A percentile compares a stretch with the other conserved stretches of the same genome.
phyloP scores from a whole-genome alignment of 257 asterid species.

The Nicotiana obtusifolia region DNA sequence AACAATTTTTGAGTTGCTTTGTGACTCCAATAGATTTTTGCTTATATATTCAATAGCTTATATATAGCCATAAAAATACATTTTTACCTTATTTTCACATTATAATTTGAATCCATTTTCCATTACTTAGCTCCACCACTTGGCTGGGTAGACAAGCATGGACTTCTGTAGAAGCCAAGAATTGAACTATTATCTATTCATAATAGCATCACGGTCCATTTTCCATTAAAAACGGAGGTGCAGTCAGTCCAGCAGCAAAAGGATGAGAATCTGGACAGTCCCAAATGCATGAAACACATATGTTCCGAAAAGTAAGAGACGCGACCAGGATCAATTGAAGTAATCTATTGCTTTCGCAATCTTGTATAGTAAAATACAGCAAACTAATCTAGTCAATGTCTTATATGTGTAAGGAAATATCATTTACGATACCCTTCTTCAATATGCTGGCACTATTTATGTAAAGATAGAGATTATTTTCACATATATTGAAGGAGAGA shows the following conservation, averaged over 20 bases:
- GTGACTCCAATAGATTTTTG: too few relatives aligned
- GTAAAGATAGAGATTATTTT: too few relatives aligned
- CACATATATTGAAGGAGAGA: too few relatives aligned
- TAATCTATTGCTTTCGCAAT: not conserved
- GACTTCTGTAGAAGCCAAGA: not conserved
- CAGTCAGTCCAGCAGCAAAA: not conserved
- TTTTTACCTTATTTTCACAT: too few relatives aligned
- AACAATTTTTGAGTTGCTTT: too few relatives aligned
- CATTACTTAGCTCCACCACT: too few relatives aligned
- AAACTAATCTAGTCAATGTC: not conserved
- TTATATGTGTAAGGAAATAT: not conserved
- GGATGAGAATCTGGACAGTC: not conserved
- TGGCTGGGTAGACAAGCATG: not conserved
- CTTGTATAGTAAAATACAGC: not conserved
- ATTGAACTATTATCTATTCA: not conserved
- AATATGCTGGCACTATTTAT: not conserved
- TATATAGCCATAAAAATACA: too few relatives aligned
- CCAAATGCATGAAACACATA: not conserved
- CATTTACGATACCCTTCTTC: not conserved
- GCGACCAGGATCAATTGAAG: not conserved
- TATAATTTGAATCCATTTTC: too few relatives aligned
- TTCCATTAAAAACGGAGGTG: not conserved
- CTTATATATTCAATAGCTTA: too few relatives aligned
- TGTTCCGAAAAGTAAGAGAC: not conserved
- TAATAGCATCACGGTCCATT: not conserved